Conservation (phyloP, 768 basidiomycete genomes). For the Suillus subaureus region DNA sequence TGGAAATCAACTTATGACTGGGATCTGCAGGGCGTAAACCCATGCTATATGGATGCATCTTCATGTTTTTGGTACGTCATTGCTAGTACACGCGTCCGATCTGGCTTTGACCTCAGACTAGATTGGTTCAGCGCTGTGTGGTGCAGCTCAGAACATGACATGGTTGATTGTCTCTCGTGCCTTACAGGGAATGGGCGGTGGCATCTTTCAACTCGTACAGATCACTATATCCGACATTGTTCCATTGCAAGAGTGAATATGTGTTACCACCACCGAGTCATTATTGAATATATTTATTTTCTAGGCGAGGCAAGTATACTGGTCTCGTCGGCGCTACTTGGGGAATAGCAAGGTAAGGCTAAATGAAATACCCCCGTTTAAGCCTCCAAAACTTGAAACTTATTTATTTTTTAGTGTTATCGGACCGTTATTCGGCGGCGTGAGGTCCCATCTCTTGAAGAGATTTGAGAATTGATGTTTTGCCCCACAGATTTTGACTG, state of each 20-base stretch:
- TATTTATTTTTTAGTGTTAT: conserved; percentile 30
- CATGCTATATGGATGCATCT: conserved; percentile 38
- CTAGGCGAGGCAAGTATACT: conserved; percentile 41
- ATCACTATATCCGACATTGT: conserved; percentile 45
- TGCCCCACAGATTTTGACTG: conserved; percentile 31
- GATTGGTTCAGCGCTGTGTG: conserved; percentile 43
- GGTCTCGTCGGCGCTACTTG: conserved; percentile 42
- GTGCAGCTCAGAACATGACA: conserved; percentile 45
- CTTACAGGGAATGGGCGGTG: conserved; percentile 46
- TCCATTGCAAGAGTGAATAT: conserved; percentile 32
- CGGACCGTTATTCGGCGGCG: conserved; percentile 46
- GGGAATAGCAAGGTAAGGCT: conserved; percentile 39
- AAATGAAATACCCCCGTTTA: not conserved
- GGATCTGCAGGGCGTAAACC: conserved; percentile 36
- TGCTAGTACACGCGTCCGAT: not conserved
- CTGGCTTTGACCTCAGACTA: conserved; percentile 11
- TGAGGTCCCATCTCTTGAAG: conserved; percentile 14
- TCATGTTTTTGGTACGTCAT: conserved; percentile 37
- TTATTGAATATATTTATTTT: not conserved
- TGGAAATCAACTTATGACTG: not conserved
- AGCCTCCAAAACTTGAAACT: not conserved
- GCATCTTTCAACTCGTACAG: conserved; percentile 38
- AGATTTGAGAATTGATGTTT: not conserved
- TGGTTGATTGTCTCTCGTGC: conserved; percentile 45
- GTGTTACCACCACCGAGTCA: not conserved